phyloP scores from a whole-genome alignment of 2,329 filamentous ascomycete species.

The Didymella pomorum region DNA sequence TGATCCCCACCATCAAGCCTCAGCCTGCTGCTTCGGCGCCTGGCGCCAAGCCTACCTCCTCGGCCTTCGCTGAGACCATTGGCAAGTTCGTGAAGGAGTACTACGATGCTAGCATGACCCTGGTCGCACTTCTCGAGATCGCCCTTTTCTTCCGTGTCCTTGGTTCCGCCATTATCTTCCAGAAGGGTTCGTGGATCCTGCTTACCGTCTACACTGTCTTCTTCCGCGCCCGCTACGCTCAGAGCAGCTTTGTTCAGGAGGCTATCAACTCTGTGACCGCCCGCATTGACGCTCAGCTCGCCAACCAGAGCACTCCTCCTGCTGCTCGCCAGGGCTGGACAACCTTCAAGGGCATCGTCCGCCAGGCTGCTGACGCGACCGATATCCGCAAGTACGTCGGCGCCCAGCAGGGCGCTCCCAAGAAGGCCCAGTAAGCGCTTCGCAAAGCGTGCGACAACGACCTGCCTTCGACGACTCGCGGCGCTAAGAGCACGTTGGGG shows the following conservation, averaged over 20 bases:
- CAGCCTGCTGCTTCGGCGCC: constrained; percentile 62
- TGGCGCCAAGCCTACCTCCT: constrained; percentile 64
- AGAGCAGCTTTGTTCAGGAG: constrained; percentile 92
- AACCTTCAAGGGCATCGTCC: constrained; percentile 73
- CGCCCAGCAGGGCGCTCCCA: constrained; percentile 62
- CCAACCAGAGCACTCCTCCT: constrained; percentile 86
- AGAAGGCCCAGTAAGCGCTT: constrained; percentile 65
- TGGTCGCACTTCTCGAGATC: constrained; percentile 90
- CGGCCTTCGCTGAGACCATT: constrained; percentile 79
- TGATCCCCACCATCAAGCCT: constrained; percentile 86
- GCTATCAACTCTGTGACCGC: constrained; percentile 76
- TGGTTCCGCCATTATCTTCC: constrained; percentile 83
- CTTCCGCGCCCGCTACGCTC: constrained; percentile 85
- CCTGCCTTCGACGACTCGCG: constrained; percentile 25
- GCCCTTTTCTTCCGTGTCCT: constrained; percentile 84
- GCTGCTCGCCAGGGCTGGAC: constrained; percentile 82
- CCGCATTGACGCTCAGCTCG: constrained; percentile 80
- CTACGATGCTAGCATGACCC: constrained; percentile 94
- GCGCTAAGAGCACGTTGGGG: constrained; percentile 25
- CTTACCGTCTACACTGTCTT: constrained; percentile 87
- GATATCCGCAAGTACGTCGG: constrained; percentile 77
- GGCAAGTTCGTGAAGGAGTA: constrained; percentile 96
- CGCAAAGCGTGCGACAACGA: constrained; percentile 20
- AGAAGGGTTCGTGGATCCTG: constrained; percentile 89
- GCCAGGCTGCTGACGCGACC: constrained; percentile 80